Evolutionary conservation across 2,329 filamentous ascomycete genomes (phyloP).

Genomic region (Thielaviopsis ethacetica): DNA sequence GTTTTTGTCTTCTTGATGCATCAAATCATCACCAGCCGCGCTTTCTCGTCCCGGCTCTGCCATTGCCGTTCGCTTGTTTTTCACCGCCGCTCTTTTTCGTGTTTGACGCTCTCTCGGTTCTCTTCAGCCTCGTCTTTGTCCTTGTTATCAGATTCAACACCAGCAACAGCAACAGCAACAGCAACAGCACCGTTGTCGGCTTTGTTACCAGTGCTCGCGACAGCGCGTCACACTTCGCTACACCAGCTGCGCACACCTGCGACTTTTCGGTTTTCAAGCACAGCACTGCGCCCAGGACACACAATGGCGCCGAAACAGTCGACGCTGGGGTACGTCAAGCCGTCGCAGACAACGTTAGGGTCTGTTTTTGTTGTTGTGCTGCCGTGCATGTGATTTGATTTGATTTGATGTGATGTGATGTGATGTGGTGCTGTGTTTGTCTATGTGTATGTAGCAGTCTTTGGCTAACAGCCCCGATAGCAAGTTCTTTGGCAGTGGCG

Average conservation of each 20-base stretch:
- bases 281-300: constrained; percentile 3
- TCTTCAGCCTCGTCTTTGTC: not conserved
- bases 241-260: not conserved
- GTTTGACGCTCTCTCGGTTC: not conserved
- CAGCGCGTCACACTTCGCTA: not conserved
- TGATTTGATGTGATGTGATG: no score
- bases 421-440: no score
- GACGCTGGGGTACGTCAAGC: constrained; percentile 74
- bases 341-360: constrained; percentile 58
- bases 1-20: not conserved
- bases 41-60: not conserved
- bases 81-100: not conserved
- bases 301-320: constrained; percentile 50
- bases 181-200: no score
- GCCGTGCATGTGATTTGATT: not conserved
- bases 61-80: not conserved
- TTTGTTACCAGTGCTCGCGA: no score
- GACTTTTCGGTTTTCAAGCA: constrained; percentile 11
- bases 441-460: not conserved
- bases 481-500: constrained; percentile 68
- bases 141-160: not conserved
- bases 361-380: constrained; percentile 26
- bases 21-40: not conserved
- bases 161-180: no score
- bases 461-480: constrained; percentile 29